Conservation (phyloP, 2,329 filamentous ascomycete genomes). For the Phaeosphaeria sp. region DNA sequence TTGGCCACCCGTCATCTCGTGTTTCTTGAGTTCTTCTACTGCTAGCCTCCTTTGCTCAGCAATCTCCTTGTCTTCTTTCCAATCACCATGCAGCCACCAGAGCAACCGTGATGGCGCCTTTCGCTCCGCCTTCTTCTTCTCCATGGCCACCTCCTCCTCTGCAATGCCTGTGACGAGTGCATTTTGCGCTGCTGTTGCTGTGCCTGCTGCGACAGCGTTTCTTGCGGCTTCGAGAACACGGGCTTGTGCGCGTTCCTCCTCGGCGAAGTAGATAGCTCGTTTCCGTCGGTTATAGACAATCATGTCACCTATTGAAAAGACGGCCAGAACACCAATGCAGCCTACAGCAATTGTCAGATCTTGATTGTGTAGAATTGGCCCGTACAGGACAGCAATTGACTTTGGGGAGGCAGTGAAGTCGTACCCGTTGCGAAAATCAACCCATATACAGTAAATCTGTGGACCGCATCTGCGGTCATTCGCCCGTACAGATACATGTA, state of each 20-base stretch:
- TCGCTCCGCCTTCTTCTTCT: constrained; percentile 42
- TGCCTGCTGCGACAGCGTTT: constrained; percentile 51
- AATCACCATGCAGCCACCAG: constrained; percentile 46
- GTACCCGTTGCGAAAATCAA: constrained; percentile 68
- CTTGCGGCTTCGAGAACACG: constrained; percentile 53
- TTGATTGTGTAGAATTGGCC: neutral
- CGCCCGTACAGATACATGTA: constrained; percentile 45
- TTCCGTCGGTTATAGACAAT: constrained; percentile 71
- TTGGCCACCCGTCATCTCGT: constrained; percentile 28
- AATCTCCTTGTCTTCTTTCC: constrained; percentile 46
- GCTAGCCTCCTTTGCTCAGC: constrained; percentile 42
- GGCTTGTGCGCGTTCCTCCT: constrained; percentile 56
- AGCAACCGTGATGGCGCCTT: constrained; percentile 39
- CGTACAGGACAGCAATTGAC: constrained; percentile 16
- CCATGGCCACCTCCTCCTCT: constrained; percentile 63
- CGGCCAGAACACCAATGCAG: constrained; percentile 65
- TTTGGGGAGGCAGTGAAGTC: constrained; percentile 13
- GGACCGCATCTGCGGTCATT: constrained; percentile 63
- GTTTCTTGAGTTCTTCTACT: constrained; percentile 38
- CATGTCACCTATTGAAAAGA: constrained; percentile 70
- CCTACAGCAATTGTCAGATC: constrained; percentile 49
- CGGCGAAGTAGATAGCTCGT: constrained; percentile 65
- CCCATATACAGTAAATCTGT: constrained; percentile 65
- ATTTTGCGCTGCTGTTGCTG: constrained; percentile 58
- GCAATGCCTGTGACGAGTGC: constrained; percentile 64